phyloP scores from a whole-genome alignment of 2,329 filamentous ascomycete species.

The Cladosporium sp. region DNA sequence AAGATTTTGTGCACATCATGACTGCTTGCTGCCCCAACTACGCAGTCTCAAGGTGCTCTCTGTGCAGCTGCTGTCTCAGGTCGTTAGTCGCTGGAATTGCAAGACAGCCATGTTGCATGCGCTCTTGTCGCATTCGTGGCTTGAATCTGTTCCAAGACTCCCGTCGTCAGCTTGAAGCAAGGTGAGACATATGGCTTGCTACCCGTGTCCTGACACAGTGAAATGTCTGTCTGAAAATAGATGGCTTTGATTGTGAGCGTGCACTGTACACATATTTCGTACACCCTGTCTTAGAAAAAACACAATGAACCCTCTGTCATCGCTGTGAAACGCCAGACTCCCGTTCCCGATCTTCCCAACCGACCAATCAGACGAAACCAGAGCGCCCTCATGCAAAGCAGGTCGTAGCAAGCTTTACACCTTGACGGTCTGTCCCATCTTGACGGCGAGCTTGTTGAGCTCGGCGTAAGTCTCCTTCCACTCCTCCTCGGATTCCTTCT shows the following conservation, averaged over 20 bases:
- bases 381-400: slow-evolving; percentile 11
- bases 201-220: background rate
- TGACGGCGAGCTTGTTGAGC: slow-evolving; percentile 59
- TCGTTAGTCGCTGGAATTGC: background rate
- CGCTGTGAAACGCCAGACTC: slow-evolving; percentile 21
- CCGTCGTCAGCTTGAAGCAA: background rate
- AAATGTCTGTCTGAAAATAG: slow-evolving; percentile 4
- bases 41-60: background rate
- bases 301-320: slow-evolving; percentile 13
- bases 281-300: slow-evolving; percentile 18
- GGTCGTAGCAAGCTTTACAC: slow-evolving; percentile 38
- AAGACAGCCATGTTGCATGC: background rate
- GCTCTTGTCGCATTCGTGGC: background rate
- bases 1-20: background rate
- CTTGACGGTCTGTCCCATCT: slow-evolving; percentile 59
- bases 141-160: background rate
- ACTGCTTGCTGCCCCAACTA: background rate
- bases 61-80: background rate
- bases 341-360: slow-evolving; percentile 9
- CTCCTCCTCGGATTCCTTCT: slow-evolving; percentile 51
- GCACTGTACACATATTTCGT: slow-evolving; percentile 21
- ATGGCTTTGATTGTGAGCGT: slow-evolving; percentile 19
- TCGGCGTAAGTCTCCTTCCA: slow-evolving; percentile 61
- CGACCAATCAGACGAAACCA: slow-evolving; percentile 15
- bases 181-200: background rate